A percentile compares a stretch with the other conserved stretches of the same genome.
These are phyloP conservation scores for Drechslerella dactyloides DNA, from an alignment of 2,329 filamentous ascomycete genomes.

Conservation along the genomic window DNA sequence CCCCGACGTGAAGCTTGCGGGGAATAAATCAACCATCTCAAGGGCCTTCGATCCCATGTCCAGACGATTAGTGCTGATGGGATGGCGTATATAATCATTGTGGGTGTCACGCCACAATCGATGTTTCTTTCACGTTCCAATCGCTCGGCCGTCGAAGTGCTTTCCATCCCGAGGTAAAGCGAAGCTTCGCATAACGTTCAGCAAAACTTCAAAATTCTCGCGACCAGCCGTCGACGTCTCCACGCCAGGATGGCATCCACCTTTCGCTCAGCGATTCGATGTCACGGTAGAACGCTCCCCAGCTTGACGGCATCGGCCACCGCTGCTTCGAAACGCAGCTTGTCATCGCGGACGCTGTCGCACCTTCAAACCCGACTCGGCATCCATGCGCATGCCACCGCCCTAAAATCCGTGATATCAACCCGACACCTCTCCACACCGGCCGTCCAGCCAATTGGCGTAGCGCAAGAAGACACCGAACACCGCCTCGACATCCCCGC, in stretches of 20 bases:
- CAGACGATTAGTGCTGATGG: too few species aligned
- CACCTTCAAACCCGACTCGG: slow-evolving; percentile 2
- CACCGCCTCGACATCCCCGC: slow-evolving; percentile 38
- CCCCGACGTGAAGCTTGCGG: too few species aligned
- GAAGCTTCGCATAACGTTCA: neutral
- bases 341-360: slow-evolving; percentile 20
- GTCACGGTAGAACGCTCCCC: slow-evolving; percentile 6
- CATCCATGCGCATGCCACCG: slow-evolving; percentile 1
- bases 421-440: slow-evolving; percentile 22
- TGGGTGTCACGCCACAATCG: too few species aligned
- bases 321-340: slow-evolving; percentile 23
- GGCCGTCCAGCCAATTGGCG: neutral
- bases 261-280: slow-evolving; percentile 36
- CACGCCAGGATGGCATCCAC: slow-evolving; percentile 37
- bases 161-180: neutral
- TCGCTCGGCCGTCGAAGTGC: too few species aligned
- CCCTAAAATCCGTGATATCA: slow-evolving; percentile 13
- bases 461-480: neutral
- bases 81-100: too few species aligned
- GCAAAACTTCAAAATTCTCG: slow-evolving; percentile 5
- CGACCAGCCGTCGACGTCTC: slow-evolving; percentile 6
- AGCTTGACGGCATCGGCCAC: slow-evolving; percentile 10
- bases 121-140: too few species aligned
- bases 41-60: too few species aligned
- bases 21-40: too few species aligned